These are phyloP conservation scores for Protoeuglena noctilucae DNA, from an alignment of 139 green algal genomes.

Conservation along the genomic window DNA sequence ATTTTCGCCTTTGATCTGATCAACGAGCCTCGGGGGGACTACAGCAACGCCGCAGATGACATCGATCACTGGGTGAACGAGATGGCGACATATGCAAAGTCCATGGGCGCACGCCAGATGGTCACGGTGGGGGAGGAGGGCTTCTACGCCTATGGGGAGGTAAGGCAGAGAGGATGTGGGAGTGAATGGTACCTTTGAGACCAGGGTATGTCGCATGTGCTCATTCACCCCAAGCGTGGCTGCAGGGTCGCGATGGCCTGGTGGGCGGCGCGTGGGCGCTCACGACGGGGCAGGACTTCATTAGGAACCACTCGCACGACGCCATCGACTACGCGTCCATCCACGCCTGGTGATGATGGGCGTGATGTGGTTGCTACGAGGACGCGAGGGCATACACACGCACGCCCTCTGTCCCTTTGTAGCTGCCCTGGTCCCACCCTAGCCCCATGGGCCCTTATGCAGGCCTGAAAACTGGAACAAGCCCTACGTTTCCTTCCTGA, in stretches of 20 bases:
- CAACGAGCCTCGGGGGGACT: constrained; percentile 48
- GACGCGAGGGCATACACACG: background rate
- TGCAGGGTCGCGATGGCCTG: background rate
- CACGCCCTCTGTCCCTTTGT: background rate
- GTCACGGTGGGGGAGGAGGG: constrained; percentile 43
- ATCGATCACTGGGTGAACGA: constrained; percentile 26
- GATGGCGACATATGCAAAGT: constrained; percentile 28
- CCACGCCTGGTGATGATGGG: constrained; percentile 37
- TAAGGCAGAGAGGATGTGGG: background rate
- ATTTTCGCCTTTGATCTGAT: constrained; percentile 59
- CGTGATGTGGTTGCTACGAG: background rate
- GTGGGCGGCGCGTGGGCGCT: constrained; percentile 35
- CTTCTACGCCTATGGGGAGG: constrained; percentile 23
- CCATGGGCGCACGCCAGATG: constrained; percentile 38
- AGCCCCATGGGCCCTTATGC: background rate
- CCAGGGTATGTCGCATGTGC: background rate
- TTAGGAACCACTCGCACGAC: constrained; percentile 26
- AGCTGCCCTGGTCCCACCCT: background rate
- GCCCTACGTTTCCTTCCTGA: constrained; percentile 20
- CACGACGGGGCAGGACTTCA: constrained; percentile 54
- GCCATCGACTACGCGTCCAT: constrained; percentile 54
- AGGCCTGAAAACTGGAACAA: background rate
- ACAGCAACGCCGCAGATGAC: too few species aligned
- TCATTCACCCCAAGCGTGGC: background rate
- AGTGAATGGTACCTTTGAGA: too few species aligned